Conservation (phyloP, 495 filamentous ascomycete genomes). For the Astrocystis sublimbata region DNA sequence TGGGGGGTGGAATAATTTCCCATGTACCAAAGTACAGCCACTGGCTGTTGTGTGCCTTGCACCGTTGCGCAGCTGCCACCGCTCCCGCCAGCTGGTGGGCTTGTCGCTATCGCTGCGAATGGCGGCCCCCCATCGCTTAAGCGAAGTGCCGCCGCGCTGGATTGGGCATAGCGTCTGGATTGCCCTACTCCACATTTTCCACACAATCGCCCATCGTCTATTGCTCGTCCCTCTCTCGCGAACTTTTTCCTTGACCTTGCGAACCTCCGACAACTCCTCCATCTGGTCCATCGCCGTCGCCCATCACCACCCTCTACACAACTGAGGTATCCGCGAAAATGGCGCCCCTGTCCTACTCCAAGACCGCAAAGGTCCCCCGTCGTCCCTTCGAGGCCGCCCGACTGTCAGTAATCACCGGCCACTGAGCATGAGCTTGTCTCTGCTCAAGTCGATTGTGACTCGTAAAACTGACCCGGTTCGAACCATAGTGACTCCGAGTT, state of each 20-base stretch:
- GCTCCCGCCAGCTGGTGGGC: background rate
- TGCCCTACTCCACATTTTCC: slow-evolving; percentile 38
- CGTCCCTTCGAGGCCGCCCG: slow-evolving; percentile 96
- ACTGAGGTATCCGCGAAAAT: slow-evolving; percentile 35
- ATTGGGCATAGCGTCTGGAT: slow-evolving; percentile 20
- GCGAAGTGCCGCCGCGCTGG: slow-evolving; percentile 23
- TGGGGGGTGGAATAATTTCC: slow-evolving; percentile 24
- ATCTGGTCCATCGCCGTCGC: slow-evolving; percentile 22
- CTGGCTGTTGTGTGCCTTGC: slow-evolving; percentile 14
- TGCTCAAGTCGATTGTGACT: slow-evolving; percentile 86
- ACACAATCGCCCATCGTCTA: slow-evolving; percentile 42
- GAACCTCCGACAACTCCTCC: slow-evolving; percentile 45
- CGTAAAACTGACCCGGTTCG: slow-evolving; percentile 45
- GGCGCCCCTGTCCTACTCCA: slow-evolving; percentile 75
- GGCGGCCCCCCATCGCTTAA: slow-evolving; percentile 23
- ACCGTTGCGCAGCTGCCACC: background rate
- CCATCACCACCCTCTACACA: slow-evolving; percentile 24
- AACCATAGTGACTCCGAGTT: slow-evolving; percentile 89
- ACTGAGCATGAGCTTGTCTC: slow-evolving; percentile 98
- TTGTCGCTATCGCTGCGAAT: background rate
- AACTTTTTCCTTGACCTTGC: slow-evolving; percentile 32
- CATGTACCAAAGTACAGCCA: background rate
- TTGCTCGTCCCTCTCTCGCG: slow-evolving; percentile 30
- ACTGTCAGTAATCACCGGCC: slow-evolving; percentile 94
- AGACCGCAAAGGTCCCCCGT: slow-evolving; percentile 95